Base-by-base conservation (phyloP, 139 green algal species). In the Chlamydomonas urium region DNA sequence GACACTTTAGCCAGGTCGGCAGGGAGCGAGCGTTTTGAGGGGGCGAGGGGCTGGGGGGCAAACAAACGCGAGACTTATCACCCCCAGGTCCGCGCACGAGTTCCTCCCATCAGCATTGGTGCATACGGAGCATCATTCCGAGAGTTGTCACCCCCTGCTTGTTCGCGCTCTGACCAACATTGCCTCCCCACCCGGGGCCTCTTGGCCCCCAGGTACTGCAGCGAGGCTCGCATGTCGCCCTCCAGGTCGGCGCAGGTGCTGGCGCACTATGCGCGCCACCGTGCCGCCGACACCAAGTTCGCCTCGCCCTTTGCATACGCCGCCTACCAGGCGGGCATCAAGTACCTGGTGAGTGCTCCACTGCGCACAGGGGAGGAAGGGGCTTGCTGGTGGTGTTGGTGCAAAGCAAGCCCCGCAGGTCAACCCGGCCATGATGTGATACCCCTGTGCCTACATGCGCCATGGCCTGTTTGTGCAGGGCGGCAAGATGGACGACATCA, bases 401-500 rank as follows among this genome's bases (percentile, higher is more conserved):
- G 53, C 38, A 31, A 28, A 34, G 21, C 5, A 14, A 62, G 19
- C 5, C 53, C 14, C 8, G 23, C n/a, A 5, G 8, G 53, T 14
- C 53, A 62, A 34, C 23, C 10, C 23, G 23, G 53, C 21, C 53
- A 62, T 34, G 21, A 14, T 34, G 10, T 34, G 10, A 62, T 42
- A 4, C 32, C 28, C 76, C 5, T 84, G 77, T 50, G 73, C 81
- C 0, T 87, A 85, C 75, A 79, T 83, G 73, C 42, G 17, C 14
- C 17, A 10, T 10, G 42, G 42, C 29, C 31, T 45, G 14, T 24
- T 42, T 24, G 14, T 53, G 65, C 21, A 76, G 47, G 86, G 84
- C 28, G 89, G 86, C 48, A 96, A 96, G 78, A 81, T 90, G 75
- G 88, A 93, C 69, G 88, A 93, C 83, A 91, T 92, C 75, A 92